These are phyloP conservation scores for Penicillium brevicompactum DNA, from an alignment of 2,329 filamentous ascomycete genomes.

Conservation along the genomic window DNA sequence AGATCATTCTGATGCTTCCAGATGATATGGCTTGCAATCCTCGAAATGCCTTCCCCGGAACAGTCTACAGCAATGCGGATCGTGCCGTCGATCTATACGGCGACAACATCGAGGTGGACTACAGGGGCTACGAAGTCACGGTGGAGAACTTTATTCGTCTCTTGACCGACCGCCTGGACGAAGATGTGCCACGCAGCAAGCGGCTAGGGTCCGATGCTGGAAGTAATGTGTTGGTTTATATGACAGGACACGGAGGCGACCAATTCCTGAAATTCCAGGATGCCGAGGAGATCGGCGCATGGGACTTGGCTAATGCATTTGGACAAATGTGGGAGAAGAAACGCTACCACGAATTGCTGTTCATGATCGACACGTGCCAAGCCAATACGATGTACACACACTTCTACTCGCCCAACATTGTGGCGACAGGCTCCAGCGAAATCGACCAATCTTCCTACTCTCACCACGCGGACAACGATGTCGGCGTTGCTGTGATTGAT, in stretches of 20 bases:
- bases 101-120: conserved; percentile 98
- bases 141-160: conserved; percentile 98
- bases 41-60: conserved; percentile 94
- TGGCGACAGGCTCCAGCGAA: conserved; percentile 94
- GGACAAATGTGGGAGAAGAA: conserved; percentile 99
- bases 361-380: conserved; percentile 99
- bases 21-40: conserved; percentile 99
- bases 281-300: conserved; percentile 93
- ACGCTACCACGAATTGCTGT: conserved; percentile 95
- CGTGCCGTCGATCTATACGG: conserved; percentile 94
- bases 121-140: conserved; percentile 95
- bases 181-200: conserved; percentile 94
- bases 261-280: conserved; percentile 99
- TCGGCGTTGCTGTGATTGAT: conserved; percentile 97
- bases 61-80: conserved; percentile 97
- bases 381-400: conserved; percentile 99
- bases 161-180: conserved; percentile 88
- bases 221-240: conserved; percentile 97
- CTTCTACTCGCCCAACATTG: conserved; percentile 96
- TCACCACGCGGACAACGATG: conserved; percentile 96
- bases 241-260: conserved; percentile 97
- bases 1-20: conserved; percentile 99
- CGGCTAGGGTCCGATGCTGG: conserved; percentile 89
- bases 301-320: conserved; percentile 94
- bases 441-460: conserved; percentile 96